Evolutionary conservation across 192 early-diverging fungal genomes (phyloP), one percentile per base, ranked within the genome.

Genomic region (Lobulomyces angularis): DNA sequence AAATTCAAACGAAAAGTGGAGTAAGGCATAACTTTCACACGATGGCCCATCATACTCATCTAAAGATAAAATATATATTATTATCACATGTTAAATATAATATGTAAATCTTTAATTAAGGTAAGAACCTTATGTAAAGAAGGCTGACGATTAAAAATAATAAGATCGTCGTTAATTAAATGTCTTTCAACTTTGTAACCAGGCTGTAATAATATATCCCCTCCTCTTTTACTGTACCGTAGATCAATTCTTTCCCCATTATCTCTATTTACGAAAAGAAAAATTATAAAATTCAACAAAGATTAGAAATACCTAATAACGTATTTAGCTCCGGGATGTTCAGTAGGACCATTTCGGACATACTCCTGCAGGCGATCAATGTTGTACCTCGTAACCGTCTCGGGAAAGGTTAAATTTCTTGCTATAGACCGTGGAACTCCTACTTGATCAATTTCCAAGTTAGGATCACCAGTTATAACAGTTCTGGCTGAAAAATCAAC

Each of bases 1-100:
- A 98, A 68, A 46, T 96, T 98, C 26, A 98, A 65, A 16, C 94
- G 79, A 75, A 98, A 98, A 6, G 94, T 98, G 19, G 90, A 96
- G 62, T 91, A 95, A 2, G 94, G 94, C 94, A 98, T 95, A 27
- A 98, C 87, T 47, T 84, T 83, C 40, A 94, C 84, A 26, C 72
- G 65, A 59, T 98, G 94, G 5, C 90, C 94, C 94, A 98, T 98
- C 94, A 98, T 98, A 52, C 88, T 91, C 91, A 95, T 95, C 58
- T n/a, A n/a, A n/a, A n/a, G n/a, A n/a, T n/a, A n/a, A n/a, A n/a
- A n/a, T n/a, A n/a, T n/a, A n/a, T n/a, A n/a, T n/a, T n/a, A n/a
- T n/a, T n/a, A n/a, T n/a, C n/a, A n/a, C n/a, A n/a, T n/a, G n/a
- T n/a, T n/a, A n/a, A n/a, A n/a, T n/a, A n/a, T n/a, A n/a, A n/a